These are phyloP conservation scores for Colletotrichum spinosum DNA, from an alignment of 2,329 filamentous ascomycete species.

Conservation along the genomic window DNA sequence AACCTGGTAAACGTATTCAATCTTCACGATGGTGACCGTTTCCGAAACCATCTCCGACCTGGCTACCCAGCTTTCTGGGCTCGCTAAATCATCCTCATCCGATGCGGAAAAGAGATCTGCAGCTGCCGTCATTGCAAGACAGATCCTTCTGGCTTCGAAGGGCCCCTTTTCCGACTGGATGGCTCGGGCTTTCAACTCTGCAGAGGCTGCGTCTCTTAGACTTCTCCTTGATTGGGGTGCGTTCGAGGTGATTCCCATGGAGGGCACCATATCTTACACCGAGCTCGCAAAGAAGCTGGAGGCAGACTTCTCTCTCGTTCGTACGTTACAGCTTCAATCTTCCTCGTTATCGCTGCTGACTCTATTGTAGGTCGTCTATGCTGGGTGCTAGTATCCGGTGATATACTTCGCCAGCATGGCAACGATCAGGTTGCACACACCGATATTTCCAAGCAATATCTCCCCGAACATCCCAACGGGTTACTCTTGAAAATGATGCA, in stretches of 20 bases:
- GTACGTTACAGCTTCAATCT: constrained; percentile 30
- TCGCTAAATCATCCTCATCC: constrained; percentile 3
- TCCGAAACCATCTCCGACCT: constrained; percentile 4
- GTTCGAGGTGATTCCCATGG: constrained; percentile 46
- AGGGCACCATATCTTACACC: constrained; percentile 42
- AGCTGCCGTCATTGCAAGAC: constrained; percentile 21
- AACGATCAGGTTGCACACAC: constrained; percentile 42
- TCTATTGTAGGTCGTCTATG: constrained; percentile 36
- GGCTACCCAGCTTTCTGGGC: constrained; percentile 15
- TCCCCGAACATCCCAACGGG: constrained; percentile 28
- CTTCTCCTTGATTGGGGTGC: constrained; percentile 48
- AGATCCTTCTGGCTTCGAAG: constrained; percentile 19
- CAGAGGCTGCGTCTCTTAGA: constrained; percentile 29
- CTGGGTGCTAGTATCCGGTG: constrained; percentile 38
- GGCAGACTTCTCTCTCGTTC: constrained; percentile 44
- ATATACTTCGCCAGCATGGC: constrained; percentile 38
- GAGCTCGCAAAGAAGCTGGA: constrained; percentile 44
- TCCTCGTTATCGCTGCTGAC: background rate
- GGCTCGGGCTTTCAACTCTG: constrained; percentile 1
- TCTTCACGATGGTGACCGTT: constrained; percentile 3
- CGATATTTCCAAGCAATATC: constrained; percentile 36
- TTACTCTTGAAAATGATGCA: constrained; percentile 36
- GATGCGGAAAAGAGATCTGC: constrained; percentile 20
- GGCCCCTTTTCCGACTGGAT: constrained; percentile 28
- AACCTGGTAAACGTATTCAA: too few relatives aligned